Percentiles rank a stretch among this genome's conserved stretches.
Conservation (phyloP, 2,329 filamentous ascomycete genomes). For the Epichloe uncinata region DNA sequence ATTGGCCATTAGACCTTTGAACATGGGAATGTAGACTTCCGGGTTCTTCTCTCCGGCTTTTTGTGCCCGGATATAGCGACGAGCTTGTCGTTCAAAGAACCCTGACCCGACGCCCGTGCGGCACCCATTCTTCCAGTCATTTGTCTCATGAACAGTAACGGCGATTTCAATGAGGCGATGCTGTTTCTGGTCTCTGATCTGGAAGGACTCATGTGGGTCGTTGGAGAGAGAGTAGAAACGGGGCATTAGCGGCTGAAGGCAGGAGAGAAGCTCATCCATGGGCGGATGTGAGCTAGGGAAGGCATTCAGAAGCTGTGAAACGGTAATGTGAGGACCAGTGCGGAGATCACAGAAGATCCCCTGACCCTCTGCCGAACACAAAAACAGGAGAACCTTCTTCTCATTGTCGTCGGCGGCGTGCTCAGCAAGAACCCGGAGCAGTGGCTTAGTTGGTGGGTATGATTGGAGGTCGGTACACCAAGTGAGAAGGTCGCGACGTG, state of each 20-base stretch:
- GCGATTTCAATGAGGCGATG: slow-evolving; percentile 86
- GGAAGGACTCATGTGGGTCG: slow-evolving; percentile 69
- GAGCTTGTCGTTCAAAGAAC: slow-evolving; percentile 79
- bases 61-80: slow-evolving; percentile 56
- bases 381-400: slow-evolving; percentile 75
- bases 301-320: slow-evolving; percentile 75
- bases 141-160: slow-evolving; percentile 84
- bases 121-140: slow-evolving; percentile 58
- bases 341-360: slow-evolving; percentile 84
- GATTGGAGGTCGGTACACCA: slow-evolving; percentile 95
- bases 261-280: slow-evolving; percentile 65
- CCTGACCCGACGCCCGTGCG: slow-evolving; percentile 85
- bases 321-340: slow-evolving; percentile 72
- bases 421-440: slow-evolving; percentile 78
- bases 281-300: slow-evolving; percentile 90
- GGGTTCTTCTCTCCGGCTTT: slow-evolving; percentile 39
- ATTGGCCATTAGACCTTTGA: slow-evolving; percentile 96
- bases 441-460: slow-evolving; percentile 75
- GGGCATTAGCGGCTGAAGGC: slow-evolving; percentile 82
- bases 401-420: slow-evolving; percentile 68
- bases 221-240: slow-evolving; percentile 97
- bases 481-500: slow-evolving; percentile 77
- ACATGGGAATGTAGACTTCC: slow-evolving; percentile 81
- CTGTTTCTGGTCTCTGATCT: slow-evolving; percentile 52
- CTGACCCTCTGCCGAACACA: slow-evolving; percentile 83